phyloP scores from a whole-genome alignment of 176 grass and related monocot species.

The Puya raimondii region DNA sequence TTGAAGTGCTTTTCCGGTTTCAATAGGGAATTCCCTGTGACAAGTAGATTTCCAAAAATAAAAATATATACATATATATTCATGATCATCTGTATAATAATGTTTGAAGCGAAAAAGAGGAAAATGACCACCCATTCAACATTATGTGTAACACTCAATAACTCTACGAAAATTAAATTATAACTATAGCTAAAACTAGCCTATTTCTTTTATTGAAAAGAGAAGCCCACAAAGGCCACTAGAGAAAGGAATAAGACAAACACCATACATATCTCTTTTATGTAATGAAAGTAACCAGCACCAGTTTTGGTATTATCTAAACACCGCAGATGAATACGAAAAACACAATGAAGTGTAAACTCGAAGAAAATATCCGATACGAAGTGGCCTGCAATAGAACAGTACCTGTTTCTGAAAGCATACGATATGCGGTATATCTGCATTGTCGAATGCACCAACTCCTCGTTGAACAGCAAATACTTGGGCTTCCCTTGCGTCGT shows the following conservation, averaged over 20 bases:
- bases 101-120: not conserved
- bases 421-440: conserved; percentile 72
- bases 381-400: not conserved
- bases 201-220: not conserved
- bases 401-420: conserved; percentile 67
- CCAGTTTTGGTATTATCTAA: not conserved
- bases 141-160: not conserved
- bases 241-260: not conserved
- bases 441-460: conserved; percentile 71
- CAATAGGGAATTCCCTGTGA: conserved; percentile 66
- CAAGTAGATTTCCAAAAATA: not conserved
- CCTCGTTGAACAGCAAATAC: conserved; percentile 72
- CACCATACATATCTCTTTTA: not conserved
- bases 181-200: not conserved
- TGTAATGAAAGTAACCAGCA: not conserved
- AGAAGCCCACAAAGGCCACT: not conserved
- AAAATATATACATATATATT: too few species aligned
- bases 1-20: conserved; percentile 69
- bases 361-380: not conserved
- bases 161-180: not conserved
- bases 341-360: not conserved
- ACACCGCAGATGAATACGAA: not conserved
- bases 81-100: too few species aligned
- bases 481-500: conserved; percentile 89
- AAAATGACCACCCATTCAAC: conserved; percentile 1